Conservation (phyloP, 805 yeast genomes). For the Yamadazyma nakazawae region DNA sequence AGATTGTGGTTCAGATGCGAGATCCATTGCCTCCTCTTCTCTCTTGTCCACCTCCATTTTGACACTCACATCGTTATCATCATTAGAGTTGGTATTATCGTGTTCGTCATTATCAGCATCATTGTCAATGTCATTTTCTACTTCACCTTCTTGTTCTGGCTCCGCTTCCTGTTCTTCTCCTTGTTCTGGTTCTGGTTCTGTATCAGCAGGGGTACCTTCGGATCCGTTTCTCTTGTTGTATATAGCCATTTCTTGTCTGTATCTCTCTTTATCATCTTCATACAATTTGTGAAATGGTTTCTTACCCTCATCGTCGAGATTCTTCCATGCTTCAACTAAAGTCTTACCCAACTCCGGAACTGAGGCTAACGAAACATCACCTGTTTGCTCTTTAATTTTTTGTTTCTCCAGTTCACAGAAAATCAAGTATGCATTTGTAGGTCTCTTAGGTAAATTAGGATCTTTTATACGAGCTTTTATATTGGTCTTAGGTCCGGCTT, state of each 20-base stretch:
- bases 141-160: slow-evolving; percentile 3
- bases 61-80: background rate
- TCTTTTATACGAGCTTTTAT: slow-evolving; percentile 44
- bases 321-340: slow-evolving; percentile 84
- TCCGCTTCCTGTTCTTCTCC: too few species aligned
- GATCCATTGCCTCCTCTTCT: slow-evolving; percentile 2
- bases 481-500: background rate
- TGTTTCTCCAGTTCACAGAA: slow-evolving; percentile 88
- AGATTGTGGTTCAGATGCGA: slow-evolving; percentile 1
- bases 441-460: slow-evolving; percentile 84
- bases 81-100: background rate
- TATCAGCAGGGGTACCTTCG: slow-evolving; percentile 8
- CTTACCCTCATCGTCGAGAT: slow-evolving; percentile 61
- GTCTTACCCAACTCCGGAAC: slow-evolving; percentile 67
- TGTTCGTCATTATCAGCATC: background rate
- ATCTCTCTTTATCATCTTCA: slow-evolving; percentile 75
- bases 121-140: slow-evolving; percentile 6
- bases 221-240: slow-evolving; percentile 34
- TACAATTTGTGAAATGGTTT: slow-evolving; percentile 72
- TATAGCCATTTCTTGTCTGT: slow-evolving; percentile 65
- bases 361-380: slow-evolving; percentile 20
- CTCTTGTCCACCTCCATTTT: slow-evolving; percentile 3
- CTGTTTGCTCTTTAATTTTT: slow-evolving; percentile 56
- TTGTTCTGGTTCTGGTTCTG: slow-evolving; percentile 3
- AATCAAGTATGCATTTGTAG: slow-evolving; percentile 83